Percentiles rank a stretch among this genome's conserved stretches.
phyloP scores from a whole-genome alignment of 192 early-diverging fungal genomes.

The Gaertneriomyces sp. region DNA sequence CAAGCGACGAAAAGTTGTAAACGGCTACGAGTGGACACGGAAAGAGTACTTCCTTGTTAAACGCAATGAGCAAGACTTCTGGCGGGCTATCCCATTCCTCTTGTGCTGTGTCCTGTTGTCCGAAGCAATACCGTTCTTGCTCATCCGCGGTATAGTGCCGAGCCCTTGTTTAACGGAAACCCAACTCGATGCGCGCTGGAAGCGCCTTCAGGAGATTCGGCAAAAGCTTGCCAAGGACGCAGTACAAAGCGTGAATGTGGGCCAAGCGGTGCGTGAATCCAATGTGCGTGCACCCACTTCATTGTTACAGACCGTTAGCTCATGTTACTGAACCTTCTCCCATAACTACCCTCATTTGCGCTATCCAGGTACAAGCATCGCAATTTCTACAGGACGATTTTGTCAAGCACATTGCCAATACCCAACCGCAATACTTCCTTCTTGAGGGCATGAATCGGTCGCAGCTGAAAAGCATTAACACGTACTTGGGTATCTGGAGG shows the following conservation, averaged over 20 bases:
- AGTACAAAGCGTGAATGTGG: constrained; percentile 13
- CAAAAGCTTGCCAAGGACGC: constrained; percentile 7
- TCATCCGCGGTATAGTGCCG: constrained; percentile 24
- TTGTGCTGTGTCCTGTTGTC: constrained; percentile 27
- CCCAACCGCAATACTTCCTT: constrained; percentile 28
- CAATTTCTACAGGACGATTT: constrained; percentile 15
- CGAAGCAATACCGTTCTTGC: constrained; percentile 26
- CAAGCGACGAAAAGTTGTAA: constrained; percentile 13
- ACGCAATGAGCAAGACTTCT: constrained; percentile 26
- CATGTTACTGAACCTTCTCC: not conserved
- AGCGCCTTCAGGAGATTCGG: constrained; percentile 7
- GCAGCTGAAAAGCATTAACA: constrained; percentile 19
- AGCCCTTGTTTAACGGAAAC: constrained; percentile 24
- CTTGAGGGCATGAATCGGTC: constrained; percentile 9
- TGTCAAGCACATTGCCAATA: constrained; percentile 13
- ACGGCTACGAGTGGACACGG: constrained; percentile 21
- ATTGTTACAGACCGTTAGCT: not conserved
- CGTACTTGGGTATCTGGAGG: constrained; percentile 24
- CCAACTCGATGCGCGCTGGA: constrained; percentile 15
- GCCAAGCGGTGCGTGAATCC: constrained; percentile 18
- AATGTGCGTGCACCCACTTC: constrained; percentile 12
- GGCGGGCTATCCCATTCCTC: constrained; percentile 22
- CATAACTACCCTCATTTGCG: not conserved
- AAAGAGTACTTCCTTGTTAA: constrained; percentile 27
- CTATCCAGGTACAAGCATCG: constrained; percentile 10